These are phyloP conservation scores for Lecanoromycetidae sp. DNA, from an alignment of 2,329 filamentous ascomycete genomes.

Conservation along the genomic window DNA sequence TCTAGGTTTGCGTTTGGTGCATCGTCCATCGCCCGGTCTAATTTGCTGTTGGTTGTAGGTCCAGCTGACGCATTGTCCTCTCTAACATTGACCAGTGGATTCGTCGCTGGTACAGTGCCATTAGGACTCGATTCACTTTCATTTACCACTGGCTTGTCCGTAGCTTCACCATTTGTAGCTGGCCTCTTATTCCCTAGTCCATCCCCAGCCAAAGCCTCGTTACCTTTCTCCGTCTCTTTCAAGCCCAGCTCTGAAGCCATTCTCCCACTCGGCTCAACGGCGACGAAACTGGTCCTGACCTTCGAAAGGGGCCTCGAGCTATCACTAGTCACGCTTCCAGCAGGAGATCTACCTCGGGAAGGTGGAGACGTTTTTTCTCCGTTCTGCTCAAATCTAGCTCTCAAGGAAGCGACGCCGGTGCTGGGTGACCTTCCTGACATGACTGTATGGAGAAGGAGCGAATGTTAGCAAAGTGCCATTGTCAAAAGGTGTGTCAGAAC, in stretches of 20 bases:
- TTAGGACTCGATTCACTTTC: neutral
- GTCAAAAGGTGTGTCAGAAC: no score
- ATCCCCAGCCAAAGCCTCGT: neutral
- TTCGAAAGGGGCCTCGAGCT: slow-evolving; percentile 55
- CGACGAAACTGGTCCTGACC: slow-evolving; percentile 62
- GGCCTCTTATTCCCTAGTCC: neutral
- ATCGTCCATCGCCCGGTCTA: neutral
- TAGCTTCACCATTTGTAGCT: neutral
- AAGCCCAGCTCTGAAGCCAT: slow-evolving; percentile 19
- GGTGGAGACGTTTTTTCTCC: slow-evolving; percentile 52
- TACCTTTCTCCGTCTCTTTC: neutral
- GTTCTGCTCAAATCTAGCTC: slow-evolving; percentile 69
- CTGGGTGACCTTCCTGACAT: slow-evolving; percentile 35
- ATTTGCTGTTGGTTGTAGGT: neutral
- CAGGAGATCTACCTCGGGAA: slow-evolving; percentile 59
- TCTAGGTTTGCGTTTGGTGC: slow-evolving; percentile 27
- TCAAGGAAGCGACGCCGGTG: slow-evolving; percentile 60
- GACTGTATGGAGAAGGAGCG: slow-evolving; percentile 13
- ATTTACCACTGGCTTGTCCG: slow-evolving; percentile 4
- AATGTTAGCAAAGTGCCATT: slow-evolving; percentile 13
- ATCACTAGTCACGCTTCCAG: slow-evolving; percentile 29
- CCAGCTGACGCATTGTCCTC: neutral
- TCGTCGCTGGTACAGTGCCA: neutral
- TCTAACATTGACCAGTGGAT: neutral
- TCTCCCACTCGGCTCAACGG: slow-evolving; percentile 46